Base-by-base conservation (phyloP, 2,329 filamentous ascomycete species). In the Dactylella cylindrospora region DNA sequence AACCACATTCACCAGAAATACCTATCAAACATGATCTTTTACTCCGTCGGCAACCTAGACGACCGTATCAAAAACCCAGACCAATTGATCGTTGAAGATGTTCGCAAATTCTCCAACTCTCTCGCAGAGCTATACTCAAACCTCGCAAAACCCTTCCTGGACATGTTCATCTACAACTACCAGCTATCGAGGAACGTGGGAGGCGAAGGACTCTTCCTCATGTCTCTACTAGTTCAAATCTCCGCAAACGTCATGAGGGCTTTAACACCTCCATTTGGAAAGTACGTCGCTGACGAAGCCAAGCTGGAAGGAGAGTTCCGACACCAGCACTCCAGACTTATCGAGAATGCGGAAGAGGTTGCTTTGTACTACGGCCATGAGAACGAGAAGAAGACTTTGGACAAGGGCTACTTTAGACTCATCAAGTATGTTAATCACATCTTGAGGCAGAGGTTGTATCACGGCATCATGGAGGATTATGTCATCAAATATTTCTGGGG, bases 401-500 rank as follows among this genome's bases (percentile, higher is more conserved):
- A 98, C 74, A 97, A 97, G 76, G 91, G 93, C 12, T 98, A 98
- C 74, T 98, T 98, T 71, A 98, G 93, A 1, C 79, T 98, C 29
- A 98, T 98, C 76, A 97, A 96, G 75, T 93, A 98, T 74, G 91
- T 98, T 71, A 98, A 98, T 73, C 85, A 95, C 70, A 96, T 97
- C 66, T 76, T 98, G 64, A 81, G 90, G 31, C 80, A 88, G 65
- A 83, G 93, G 41, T 87, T 98, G 72, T 97, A 97, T 73, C 91
- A 98, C 72, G 91, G 90, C n/a, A 85, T 98, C 70, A 96, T 97
- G 91, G 93, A 98, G 72, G 93, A 98, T 73, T 98, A 96, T 73
- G 89, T 97, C 55, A 95, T 98, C 74, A 98, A 98, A 74, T 98
- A 98, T 72, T 93, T 97, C 74, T 98, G 93, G 93, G 93, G 93